Evolutionary conservation across 176 grass and related monocot species (phyloP).

Genomic region (Hyparrhenia diplandra): DNA sequence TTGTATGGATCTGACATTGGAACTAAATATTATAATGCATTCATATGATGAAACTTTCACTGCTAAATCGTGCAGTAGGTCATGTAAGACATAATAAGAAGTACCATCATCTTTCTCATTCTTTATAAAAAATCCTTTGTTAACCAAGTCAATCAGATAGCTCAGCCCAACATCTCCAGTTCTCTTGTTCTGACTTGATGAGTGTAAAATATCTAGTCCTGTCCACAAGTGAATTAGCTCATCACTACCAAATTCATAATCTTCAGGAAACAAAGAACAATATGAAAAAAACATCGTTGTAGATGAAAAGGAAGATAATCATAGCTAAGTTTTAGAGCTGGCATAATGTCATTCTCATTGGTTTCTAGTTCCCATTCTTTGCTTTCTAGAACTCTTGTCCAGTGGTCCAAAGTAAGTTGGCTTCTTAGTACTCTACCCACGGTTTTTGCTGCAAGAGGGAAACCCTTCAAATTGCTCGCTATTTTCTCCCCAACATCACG

Average conservation of each 20-base stretch:
- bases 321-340: constrained; percentile 32
- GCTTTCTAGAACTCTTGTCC: constrained; percentile 16
- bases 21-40: neutral
- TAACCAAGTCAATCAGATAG: neutral
- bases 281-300: neutral
- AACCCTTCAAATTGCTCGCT: constrained; percentile 2
- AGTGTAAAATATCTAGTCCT: neutral
- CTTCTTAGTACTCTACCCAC: neutral
- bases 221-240: constrained; percentile 21
- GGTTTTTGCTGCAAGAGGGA: constrained; percentile 25
- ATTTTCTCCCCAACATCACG: neutral
- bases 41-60: neutral
- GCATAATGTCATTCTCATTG: constrained; percentile 11
- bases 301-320: neutral
- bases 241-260: neutral
- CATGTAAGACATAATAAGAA: no score
- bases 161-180: neutral
- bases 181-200: neutral
- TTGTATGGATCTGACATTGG: neutral
- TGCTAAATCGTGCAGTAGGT: neutral
- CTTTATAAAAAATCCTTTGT: neutral
- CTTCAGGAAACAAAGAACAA: constrained; percentile 20
- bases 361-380: constrained; percentile 8
- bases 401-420: neutral
- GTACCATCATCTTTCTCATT: neutral